A percentile compares a stretch with the other conserved stretches of the same genome.
Evolutionary conservation across 352 stramenopile species (phyloP).

Genomic region (Globisporangium okanoganense): DNA sequence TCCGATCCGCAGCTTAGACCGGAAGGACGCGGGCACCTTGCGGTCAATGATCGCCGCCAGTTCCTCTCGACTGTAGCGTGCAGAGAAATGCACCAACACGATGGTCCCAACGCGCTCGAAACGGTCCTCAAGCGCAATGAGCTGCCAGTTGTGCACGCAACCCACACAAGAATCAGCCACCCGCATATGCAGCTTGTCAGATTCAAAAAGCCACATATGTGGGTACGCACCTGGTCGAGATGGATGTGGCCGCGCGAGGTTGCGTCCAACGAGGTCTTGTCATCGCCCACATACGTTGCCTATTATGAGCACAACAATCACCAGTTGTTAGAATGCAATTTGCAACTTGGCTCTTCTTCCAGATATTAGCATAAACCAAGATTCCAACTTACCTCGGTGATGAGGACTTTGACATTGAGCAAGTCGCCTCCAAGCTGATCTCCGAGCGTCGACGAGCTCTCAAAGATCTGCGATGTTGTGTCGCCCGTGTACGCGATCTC

Average conservation of each 20-base stretch:
- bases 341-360: not conserved
- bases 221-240: slow-evolving; percentile 48
- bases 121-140: slow-evolving; percentile 33
- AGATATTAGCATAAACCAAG: not conserved
- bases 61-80: slow-evolving; percentile 40
- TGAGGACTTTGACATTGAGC: slow-evolving; percentile 56
- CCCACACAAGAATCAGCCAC: not conserved
- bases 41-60: slow-evolving; percentile 28
- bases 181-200: no score
- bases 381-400: slow-evolving; percentile 60
- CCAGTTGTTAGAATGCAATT: not conserved
- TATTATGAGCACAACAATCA: slow-evolving; percentile 11
- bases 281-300: slow-evolving; percentile 64
- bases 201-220: not conserved
- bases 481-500: slow-evolving; percentile 85
- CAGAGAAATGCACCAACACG: slow-evolving; percentile 75
- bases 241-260: slow-evolving; percentile 65
- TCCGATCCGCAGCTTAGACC: slow-evolving; percentile 31
- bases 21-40: slow-evolving; percentile 31
- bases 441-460: slow-evolving; percentile 1
- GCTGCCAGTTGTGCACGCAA: slow-evolving; percentile 9
- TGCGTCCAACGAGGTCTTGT: slow-evolving; percentile 42
- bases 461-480: slow-evolving; percentile 64
- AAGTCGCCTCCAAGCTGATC: slow-evolving; percentile 36
- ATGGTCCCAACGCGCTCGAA: slow-evolving; percentile 53